Evolutionary conservation across 2,329 filamentous ascomycete species (phyloP), one percentile per base, ranked within the genome.

Genomic region (Dothiorella sarmentorum): DNA sequence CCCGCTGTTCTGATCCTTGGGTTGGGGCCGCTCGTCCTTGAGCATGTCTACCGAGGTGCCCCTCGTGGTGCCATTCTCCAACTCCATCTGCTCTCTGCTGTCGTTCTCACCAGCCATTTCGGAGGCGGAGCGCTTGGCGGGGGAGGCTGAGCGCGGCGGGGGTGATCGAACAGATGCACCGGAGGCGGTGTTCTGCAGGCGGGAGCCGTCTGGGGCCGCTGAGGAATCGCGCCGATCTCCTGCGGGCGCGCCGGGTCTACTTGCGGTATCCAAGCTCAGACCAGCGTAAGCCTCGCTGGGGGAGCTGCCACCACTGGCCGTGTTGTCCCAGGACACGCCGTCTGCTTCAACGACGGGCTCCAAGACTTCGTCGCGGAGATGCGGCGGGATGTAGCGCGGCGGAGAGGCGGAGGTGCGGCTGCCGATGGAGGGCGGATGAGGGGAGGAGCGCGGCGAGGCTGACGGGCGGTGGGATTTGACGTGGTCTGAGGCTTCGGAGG

Each of bases 71-170:
- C 66, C 67, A 52, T 68, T 66, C 18, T 61, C 71, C 62, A 73
- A 63, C 56, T 75, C 71, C 65, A 74, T 73, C 60, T 61, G 63
- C 43, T 68, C 63, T 60, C 66, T 66, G 43, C 58, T 56, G 29
- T 59, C 38, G 62, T 71, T 76, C 62, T 82, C 80, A 29, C 57
- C 57, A 13, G 47, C 43, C 80, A 83, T 81, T 61, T 80, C 79
- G 31, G 79, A 77, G 40, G 81, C 80, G 56, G 75, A 76, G 62
- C 81, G 75, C 69, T 84, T 84, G 26, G 81, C 80, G 29, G 82
- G 82, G 47, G 80, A 82, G 15, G 77, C 77, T 27, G 79, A 78
- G 58, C 81, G 70, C 37, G 69, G 69, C 43, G 74, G 66, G 22
- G 53, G 38, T 9, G 61, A 44, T 61, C 60, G 29, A 37, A 63